These are phyloP conservation scores for Termitomyces sp. DNA, from an alignment of 768 basidiomycete species.

Conservation along the genomic window DNA sequence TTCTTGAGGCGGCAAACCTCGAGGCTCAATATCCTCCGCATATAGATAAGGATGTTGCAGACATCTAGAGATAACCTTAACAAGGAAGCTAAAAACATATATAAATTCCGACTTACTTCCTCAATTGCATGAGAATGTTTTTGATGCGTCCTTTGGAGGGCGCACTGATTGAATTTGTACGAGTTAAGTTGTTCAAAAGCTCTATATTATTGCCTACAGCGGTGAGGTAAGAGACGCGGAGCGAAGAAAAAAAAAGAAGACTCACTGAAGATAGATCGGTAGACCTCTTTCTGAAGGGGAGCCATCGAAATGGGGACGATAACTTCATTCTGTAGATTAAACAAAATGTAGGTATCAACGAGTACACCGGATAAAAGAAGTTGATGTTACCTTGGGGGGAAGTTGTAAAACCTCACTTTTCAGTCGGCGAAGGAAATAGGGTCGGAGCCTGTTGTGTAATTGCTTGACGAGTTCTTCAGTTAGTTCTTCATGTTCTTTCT, in stretches of 20 bases:
- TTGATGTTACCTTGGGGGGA: conserved; percentile 70
- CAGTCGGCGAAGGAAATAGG: conserved; percentile 89
- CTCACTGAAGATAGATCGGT: conserved; percentile 77
- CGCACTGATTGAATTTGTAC: conserved; percentile 25
- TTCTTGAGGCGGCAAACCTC: conserved; percentile 46
- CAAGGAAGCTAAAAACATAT: not conserved
- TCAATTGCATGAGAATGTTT: conserved; percentile 83
- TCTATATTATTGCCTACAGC: conserved; percentile 63
- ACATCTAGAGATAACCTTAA: conserved; percentile 43
- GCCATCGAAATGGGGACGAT: conserved; percentile 90
- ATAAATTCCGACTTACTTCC: conserved; percentile 52
- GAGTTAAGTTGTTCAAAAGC: conserved; percentile 54
- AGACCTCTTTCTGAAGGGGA: conserved; percentile 81
- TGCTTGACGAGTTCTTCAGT: conserved; percentile 76
- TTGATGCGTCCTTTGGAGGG: conserved; percentile 56
- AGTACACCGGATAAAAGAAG: not conserved
- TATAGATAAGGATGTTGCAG: conserved; percentile 91
- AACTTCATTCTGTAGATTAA: conserved; percentile 67
- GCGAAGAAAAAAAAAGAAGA: conserved; percentile 11
- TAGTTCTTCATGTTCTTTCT: conserved; percentile 70
- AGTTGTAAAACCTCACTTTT: conserved; percentile 91
- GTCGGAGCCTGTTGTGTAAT: conserved; percentile 72
- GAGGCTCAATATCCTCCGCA: conserved; percentile 73
- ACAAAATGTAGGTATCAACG: not conserved
- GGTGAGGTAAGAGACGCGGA: not conserved